Evolutionary conservation across 2,329 filamentous ascomycete species (phyloP), one percentile per base, ranked within the genome.

Genomic region (Boeremia lycopersici): DNA sequence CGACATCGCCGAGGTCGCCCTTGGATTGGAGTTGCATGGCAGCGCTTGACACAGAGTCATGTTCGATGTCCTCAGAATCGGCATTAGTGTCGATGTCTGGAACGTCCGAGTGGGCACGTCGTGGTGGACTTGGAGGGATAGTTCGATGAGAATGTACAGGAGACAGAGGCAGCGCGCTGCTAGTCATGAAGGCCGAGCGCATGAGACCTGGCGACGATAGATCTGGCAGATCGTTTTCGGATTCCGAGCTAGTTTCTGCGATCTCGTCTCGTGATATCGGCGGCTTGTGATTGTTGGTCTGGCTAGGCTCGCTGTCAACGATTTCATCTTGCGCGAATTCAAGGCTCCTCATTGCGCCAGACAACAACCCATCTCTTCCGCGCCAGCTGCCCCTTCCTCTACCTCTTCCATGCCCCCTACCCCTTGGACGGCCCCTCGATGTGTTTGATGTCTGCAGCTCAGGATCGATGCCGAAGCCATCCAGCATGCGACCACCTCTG

Each of bases 161-260:
- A 1, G 67, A 65, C 8, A 60, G 43, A 3, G 68, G 57, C 9
- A 74, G 60, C 0, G 70, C 72, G 53, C 71, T 74, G 36, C 68
- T 70, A 17, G 66, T 62, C 30, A 74, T 47, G 33, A 73, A 71
- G 9, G 69, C 64, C 13, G 68, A 72, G 53, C 63, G 65, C 48
- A 60, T 58, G 3, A 70, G 25, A 30, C 47, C 45, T 2, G 70
- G 69, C 2, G 67, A 72, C n/a, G 57, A 19, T 5, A 39, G 44
- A 1, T 49, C 11, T 31, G n/a, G 30, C 12, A 29, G 4, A 31
- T 53, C 41, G n/a, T 57, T 51, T 9, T 64, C 56, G 2, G 55
- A 52, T 13, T 61, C 62, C 8, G 58, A 59, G 19, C 64, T 63
- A 5, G 40, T 46, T 29, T 44, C 45, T 7, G 29, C 23, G 2